Percentiles rank a stretch among this genome's conserved stretches.
These are phyloP conservation scores for Pseudocercospora vitis DNA, from an alignment of 2,329 filamentous ascomycete genomes.

Conservation along the genomic window DNA sequence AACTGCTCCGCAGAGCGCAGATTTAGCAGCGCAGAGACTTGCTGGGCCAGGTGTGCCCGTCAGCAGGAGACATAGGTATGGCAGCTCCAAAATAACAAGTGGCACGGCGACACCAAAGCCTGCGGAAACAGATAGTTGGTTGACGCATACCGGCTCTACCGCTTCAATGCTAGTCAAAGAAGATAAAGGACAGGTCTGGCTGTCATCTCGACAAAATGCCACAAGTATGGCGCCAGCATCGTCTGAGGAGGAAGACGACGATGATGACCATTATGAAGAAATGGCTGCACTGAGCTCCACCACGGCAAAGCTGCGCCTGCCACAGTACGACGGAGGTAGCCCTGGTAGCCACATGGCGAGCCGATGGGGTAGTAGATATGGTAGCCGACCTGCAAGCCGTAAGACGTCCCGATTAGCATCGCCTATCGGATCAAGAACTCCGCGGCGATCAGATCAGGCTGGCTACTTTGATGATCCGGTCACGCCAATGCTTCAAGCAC, in stretches of 20 bases:
- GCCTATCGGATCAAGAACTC: conserved; percentile 41
- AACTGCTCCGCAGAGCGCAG: conserved; percentile 30
- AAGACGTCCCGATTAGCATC: conserved; percentile 44
- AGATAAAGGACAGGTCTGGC: conserved; percentile 63
- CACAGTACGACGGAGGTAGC: conserved; percentile 22
- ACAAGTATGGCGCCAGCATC: conserved; percentile 49
- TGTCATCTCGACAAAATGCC: conserved; percentile 47
- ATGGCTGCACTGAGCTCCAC: conserved; percentile 35
- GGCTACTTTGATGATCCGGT: conserved; percentile 35
- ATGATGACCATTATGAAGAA: conserved; percentile 38
- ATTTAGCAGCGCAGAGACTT: conserved; percentile 13
- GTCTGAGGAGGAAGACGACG: conserved; percentile 30
- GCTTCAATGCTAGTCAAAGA: conserved; percentile 59
- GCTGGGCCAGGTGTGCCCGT: conserved; percentile 26
- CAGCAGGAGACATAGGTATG: conserved; percentile 18
- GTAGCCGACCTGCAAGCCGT: conserved; percentile 42
- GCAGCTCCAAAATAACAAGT: conserved; percentile 11
- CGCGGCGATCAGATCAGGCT: conserved; percentile 22
- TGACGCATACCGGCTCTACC: conserved; percentile 58
- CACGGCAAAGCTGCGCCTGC: conserved; percentile 22
- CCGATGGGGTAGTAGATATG: conserved; percentile 37
- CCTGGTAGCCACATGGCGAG: conserved; percentile 28
- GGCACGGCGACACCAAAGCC: conserved; percentile 21
- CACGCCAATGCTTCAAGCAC: conserved; percentile 13
- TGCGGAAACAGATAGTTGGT: conserved; percentile 53